phyloP scores from a whole-genome alignment of 2,329 filamentous ascomycete genomes.

The Cytospora schulzeri region DNA sequence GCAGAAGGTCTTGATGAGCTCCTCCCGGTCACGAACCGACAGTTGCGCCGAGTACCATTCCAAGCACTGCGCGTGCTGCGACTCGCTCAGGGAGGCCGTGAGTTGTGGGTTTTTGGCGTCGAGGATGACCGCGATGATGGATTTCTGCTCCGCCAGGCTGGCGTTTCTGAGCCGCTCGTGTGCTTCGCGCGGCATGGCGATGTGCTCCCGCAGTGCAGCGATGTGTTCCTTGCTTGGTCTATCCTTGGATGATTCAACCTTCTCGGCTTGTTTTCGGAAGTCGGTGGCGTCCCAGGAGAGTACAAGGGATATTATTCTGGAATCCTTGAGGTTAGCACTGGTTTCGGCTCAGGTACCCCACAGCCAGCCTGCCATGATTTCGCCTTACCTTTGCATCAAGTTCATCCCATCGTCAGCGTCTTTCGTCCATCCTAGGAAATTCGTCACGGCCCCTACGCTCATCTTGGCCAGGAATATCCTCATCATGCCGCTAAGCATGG shows the following conservation, averaged over 20 bases:
- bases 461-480: conserved; percentile 75
- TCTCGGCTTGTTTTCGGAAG: conserved; percentile 65
- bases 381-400: conserved; percentile 61
- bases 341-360: too few species aligned
- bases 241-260: conserved; percentile 64
- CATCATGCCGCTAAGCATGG: conserved; percentile 78
- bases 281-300: conserved; percentile 73
- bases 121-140: conserved; percentile 70
- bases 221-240: conserved; percentile 63
- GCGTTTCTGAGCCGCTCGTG: conserved; percentile 61
- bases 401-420: conserved; percentile 80
- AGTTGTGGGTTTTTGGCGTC: conserved; percentile 51
- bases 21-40: conserved; percentile 72
- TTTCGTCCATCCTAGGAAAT: conserved; percentile 75
- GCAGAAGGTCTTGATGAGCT: conserved; percentile 68
- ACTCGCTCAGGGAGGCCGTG: conserved; percentile 52
- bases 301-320: conserved; percentile 72
- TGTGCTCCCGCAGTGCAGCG: conserved; percentile 60
- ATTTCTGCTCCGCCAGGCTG: conserved; percentile 54
- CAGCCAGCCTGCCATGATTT: too few species aligned
- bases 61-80: conserved; percentile 65
- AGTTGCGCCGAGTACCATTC: conserved; percentile 74
- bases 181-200: conserved; percentile 53
- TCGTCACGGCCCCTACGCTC: conserved; percentile 72
- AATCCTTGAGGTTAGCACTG: conserved; percentile 20